Base-by-base conservation (phyloP, 257 asterid species). In the Eucommia ulmoides region DNA sequence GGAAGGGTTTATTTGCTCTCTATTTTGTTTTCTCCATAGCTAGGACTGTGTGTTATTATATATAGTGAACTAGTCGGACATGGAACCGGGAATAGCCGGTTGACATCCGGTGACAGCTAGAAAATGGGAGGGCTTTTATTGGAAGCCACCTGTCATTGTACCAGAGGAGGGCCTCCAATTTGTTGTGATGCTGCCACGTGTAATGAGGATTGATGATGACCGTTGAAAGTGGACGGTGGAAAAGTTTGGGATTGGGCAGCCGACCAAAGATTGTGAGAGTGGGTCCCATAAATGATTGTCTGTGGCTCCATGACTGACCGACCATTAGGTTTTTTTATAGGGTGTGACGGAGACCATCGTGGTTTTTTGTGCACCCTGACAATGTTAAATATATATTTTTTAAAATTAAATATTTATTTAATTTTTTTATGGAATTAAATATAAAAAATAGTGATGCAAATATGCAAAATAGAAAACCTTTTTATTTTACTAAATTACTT, bases 121-220 rank as follows among this genome's bases (percentile, higher is more conserved):
- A 29, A 6, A 29, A 0, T 29, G 12, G 12, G 38, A 7, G 8
- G 23, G n/a, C n/a, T 21, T 49, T 49, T 1, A 23, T 18, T 22
- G 26, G 54, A 20, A 47, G 48, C 58, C 59, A 67, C 38, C 7
- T 45, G 54, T 62, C 71, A 50, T 47, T 52, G 45, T 58, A 50
- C 24, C 12, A 18, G 46, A 19, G 63, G 66, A 63, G 53, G 20
- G 74, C 82, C 87, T 73, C 82, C 84, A 73, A 57, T 46, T 50
- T 42, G 23, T 47, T 68, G 33, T 22, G 22, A n/a, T 23, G 23
- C 1, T n/a, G 71, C 60, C 83, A 72, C 68, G 70, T 76, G 72
- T 70, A 41, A 58, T 9, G 1, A 11, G 33, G 25, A 20, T 26
- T 44, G 25, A 51, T 24, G 61, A 47, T 24, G 44, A 8, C 49